Percentiles rank a stretch among this genome's conserved stretches.
Evolutionary conservation across 2,329 filamentous ascomycete species (phyloP).

Genomic region (Paracoccidioides lutzii): DNA sequence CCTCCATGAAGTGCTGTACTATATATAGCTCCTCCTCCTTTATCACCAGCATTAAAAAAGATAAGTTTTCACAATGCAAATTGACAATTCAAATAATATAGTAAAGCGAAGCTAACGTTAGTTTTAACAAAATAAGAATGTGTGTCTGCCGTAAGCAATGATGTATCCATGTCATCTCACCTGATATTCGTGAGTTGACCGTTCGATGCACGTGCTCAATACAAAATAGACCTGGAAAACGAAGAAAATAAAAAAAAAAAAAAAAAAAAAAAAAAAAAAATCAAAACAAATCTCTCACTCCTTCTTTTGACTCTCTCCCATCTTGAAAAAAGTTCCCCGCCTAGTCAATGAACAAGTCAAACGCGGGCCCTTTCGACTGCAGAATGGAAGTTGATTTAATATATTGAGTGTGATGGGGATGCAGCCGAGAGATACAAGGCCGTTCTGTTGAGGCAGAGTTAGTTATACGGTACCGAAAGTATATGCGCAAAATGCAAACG

Average conservation of each 20-base stretch:
- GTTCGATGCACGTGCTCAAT: not conserved
- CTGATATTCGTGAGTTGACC: not conserved
- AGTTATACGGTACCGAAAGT: not conserved
- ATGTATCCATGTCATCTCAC: not conserved
- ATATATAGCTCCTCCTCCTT: not conserved
- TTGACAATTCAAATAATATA: not conserved
- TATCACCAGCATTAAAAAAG: not conserved
- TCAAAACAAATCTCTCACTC: not conserved
- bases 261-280: not conserved
- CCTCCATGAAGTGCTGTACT: not conserved
- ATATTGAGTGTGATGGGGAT: conserved; percentile 1
- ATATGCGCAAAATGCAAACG: not conserved
- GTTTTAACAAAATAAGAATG: not conserved
- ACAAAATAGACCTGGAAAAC: not conserved
- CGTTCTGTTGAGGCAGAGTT: conserved; percentile 1
- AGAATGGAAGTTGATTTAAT: not conserved
- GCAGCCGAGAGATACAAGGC: conserved; percentile 2
- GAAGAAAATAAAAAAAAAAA: not conserved
- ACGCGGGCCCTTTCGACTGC: not conserved
- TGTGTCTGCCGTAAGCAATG: not conserved
- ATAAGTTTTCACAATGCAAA: not conserved
- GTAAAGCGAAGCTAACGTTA: not conserved
- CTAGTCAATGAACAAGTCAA: not conserved
- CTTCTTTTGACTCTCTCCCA: not conserved
- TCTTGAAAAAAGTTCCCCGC: not conserved